A percentile compares a stretch with the other conserved stretches of the same genome.
Conservation (phyloP, 1,284 basidiomycete species). For the Naganishia liquefaciens region DNA sequence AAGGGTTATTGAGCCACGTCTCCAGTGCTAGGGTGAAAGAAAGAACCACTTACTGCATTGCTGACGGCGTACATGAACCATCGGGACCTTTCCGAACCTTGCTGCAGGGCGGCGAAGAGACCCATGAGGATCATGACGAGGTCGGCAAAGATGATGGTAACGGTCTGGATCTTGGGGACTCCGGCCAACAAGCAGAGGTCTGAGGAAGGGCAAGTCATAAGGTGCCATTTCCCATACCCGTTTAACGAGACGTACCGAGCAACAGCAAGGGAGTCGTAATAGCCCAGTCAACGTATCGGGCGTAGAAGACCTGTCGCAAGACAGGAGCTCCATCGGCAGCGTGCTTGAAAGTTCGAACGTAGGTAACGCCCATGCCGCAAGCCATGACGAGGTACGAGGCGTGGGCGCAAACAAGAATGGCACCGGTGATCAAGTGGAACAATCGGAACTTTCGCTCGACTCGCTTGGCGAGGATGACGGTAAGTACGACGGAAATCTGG, state of each 20-base stretch:
- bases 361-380: constrained; percentile 29
- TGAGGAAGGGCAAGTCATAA: constrained; percentile 1
- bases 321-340: constrained; percentile 27
- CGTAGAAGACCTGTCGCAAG: constrained; percentile 31
- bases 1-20: neutral
- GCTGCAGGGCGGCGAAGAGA: constrained; percentile 38
- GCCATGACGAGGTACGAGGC: constrained; percentile 32
- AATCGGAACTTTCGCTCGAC: constrained; percentile 33
- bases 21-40: neutral
- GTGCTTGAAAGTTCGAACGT: constrained; percentile 28
- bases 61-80: constrained; percentile 46
- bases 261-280: constrained; percentile 32
- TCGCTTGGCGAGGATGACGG: constrained; percentile 31
- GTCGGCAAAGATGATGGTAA: constrained; percentile 43
- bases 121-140: constrained; percentile 46
- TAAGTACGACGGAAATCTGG: constrained; percentile 19
- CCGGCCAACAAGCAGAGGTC: constrained; percentile 34
- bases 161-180: constrained; percentile 36
- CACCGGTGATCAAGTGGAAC: constrained; percentile 32
- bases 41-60: constrained; percentile 34
- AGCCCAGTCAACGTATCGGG: constrained; percentile 33
- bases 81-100: constrained; percentile 37
- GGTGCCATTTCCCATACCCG: neutral
- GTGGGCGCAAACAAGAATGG: constrained; percentile 26
- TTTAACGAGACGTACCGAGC: constrained; percentile 22